These are phyloP conservation scores for Prunus mume DNA, from an alignment of 306 rosid genomes.

Conservation along the genomic window DNA sequence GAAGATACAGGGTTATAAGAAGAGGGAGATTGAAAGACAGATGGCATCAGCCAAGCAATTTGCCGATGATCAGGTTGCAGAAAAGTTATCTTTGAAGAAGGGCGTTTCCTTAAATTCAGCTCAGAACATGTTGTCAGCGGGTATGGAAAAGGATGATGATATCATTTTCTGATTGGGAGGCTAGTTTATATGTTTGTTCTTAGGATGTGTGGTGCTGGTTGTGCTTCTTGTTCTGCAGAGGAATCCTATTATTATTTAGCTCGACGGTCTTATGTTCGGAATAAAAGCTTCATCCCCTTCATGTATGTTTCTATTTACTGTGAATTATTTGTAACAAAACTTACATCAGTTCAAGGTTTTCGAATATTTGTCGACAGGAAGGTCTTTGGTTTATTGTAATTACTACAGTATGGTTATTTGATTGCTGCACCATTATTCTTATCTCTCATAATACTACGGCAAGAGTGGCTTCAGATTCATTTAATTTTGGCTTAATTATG, in stretches of 20 bases:
- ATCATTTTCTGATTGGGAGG: conserved; percentile 58
- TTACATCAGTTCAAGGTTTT: conserved; percentile 8
- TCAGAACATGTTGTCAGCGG: conserved; percentile 58
- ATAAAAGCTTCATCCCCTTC: conserved; percentile 20
- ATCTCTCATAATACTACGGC: too few species aligned
- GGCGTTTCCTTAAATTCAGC: conserved; percentile 54
- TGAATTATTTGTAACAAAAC: conserved; percentile 18
- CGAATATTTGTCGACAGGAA: conserved; percentile 7
- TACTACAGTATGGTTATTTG: background rate
- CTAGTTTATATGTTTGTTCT: conserved; percentile 17
- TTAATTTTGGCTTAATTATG: too few species aligned
- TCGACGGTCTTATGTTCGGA: background rate
- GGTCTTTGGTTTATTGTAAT: background rate
- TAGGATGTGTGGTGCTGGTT: conserved; percentile 11
- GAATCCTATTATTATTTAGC: conserved; percentile 8
- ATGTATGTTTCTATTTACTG: conserved; percentile 20
- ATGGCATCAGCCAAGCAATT: conserved; percentile 38
- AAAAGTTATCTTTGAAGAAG: conserved; percentile 46
- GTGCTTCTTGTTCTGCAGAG: conserved; percentile 10
- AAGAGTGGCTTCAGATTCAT: too few species aligned
- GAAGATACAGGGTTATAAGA: conserved; percentile 90
- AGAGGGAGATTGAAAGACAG: conserved; percentile 77
- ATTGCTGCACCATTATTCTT: background rate
- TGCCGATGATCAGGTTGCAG: conserved; percentile 57
- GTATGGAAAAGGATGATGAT: conserved; percentile 63